Conservation (phyloP, 1,284 basidiomycete genomes). For the Pisolithus thermaeus region DNA sequence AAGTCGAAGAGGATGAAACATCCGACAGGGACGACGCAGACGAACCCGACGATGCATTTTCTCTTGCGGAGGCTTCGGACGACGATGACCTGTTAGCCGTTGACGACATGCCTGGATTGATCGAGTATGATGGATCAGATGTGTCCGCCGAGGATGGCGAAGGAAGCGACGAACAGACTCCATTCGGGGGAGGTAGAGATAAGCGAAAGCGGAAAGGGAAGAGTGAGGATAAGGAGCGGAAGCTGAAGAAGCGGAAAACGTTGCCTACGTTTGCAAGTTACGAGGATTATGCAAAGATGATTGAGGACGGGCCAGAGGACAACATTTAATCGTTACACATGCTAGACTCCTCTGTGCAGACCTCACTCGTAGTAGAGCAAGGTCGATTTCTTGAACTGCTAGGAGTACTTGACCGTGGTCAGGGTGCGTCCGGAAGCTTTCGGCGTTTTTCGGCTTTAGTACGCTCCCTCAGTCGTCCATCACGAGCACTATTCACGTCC, state of each 20-base stretch:
- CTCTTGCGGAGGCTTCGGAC: conserved; percentile 62
- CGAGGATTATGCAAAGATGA: conserved; percentile 92
- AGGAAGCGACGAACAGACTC: not conserved
- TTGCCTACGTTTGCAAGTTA: conserved; percentile 90
- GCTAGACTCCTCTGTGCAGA: no score
- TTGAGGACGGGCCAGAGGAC: conserved; percentile 80
- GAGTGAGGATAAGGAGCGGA: conserved; percentile 42
- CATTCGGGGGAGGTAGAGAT: conserved; percentile 4
- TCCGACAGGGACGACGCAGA: conserved; percentile 19
- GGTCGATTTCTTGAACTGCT: no score
- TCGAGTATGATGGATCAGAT: conserved; percentile 53
- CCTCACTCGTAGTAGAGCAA: no score
- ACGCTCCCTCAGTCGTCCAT: no score
- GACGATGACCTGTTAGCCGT: conserved; percentile 62
- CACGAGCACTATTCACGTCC: no score
- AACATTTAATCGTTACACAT: conserved; percentile 38
- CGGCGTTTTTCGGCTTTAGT: no score
- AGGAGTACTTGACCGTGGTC: no score
- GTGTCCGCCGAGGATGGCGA: conserved; percentile 35
- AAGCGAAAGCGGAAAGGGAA: conserved; percentile 48
- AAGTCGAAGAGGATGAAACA: conserved; percentile 14
- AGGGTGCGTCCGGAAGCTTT: no score
- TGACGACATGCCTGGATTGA: conserved; percentile 49
- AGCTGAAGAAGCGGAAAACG: conserved; percentile 68
- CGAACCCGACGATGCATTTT: conserved; percentile 36